Evolutionary conservation across 1,139 yeast species (phyloP), one percentile per base, ranked within the genome.

Genomic region (Candida smagusa): DNA sequence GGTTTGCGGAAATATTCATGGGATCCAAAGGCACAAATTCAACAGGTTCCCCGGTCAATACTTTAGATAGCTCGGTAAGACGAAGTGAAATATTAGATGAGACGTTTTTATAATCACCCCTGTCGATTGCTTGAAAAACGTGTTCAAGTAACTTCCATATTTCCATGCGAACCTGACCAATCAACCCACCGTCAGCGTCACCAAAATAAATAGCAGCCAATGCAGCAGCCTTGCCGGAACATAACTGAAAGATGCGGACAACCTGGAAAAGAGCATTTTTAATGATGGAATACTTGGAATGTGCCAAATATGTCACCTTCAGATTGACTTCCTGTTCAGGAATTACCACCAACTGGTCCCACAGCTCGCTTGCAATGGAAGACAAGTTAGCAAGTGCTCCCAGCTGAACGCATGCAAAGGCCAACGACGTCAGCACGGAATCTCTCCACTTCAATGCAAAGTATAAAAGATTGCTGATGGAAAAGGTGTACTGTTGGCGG

Each of bases 1-100:
- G 75, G 7, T 65, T 65, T 0, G 85, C 73, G 8, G 82, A 81
- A 4, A 79, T 77, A 30, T 69, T 67, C 30, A 63, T 59, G 62
- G 77, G 68, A 12, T 65, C 57, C 24, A 81, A 61, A 6, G 77
- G 75, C 35, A 70, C 66, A 32, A 63, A 63, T 2, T 46, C 72
- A 41, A 34, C 61, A 46, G 29, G 13, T 7, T 27, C 29, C 8
- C 13, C 29, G 7, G 11, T n/a, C 9, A 23, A n/a, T 6, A n/a
- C 26, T 9, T 12, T 9, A 7, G 29, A n/a, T 12, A 27, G 8
- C 7, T 27, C 29, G 9, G 29, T n/a, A 4, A 27, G 9, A 8
- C 16, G 12, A 4, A 11, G 29, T 3, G 29, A 27, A 11, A 27
- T 27, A 12, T 27, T 27, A 4, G 16, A 8, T 9, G 29, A 12